Evolutionary conservation across 805 yeast species (phyloP), one percentile per base, ranked within the genome.

Genomic region (Kodamaea nitidulidarum): DNA sequence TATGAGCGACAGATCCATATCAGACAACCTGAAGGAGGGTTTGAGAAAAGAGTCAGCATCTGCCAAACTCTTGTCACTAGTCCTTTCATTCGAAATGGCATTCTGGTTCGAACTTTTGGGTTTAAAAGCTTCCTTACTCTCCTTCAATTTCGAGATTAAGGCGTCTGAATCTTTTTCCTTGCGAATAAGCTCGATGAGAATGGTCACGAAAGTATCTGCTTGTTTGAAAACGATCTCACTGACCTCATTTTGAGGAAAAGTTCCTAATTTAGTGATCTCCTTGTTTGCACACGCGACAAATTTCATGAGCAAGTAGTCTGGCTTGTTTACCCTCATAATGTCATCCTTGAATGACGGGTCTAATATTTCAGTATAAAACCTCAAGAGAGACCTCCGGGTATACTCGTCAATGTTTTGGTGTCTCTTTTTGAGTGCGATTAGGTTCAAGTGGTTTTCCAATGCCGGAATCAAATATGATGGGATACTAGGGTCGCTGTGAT

Each of bases 311-410:
- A 78, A 50, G 38, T 75, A 79, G 41, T 69, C 74, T 4, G 70
- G 63, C 22, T 63, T 55, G 42, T 56, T 58, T 30, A 56, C 59
- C 2, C 58, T 47, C 20, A 45, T 42, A 20, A 65, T 48, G 21
- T 66, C 70, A 7, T 46, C 46, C 25, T 61, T 65, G 48, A 64
- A 62, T 18, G 48, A 58, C 3, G 81, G 78, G 36, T 71, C 74
- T 26, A 81, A 60, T 20, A 79, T 49, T 32, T 78, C 81, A 40
- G 79, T 80, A 55, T 84, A 83, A 41, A 82, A 70, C 17, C 84
- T 73, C 17, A 84, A 56, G 33, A 81, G 65, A 36, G 81, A 72
- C 25, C 84, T 63, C 44, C 84, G 66, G 9, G 81, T 70, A 40
- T 71, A 59, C 4, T 73, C 78, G 37, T 75, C 78, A 29, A 63